Evolutionary conservation across 139 green algal genomes (phyloP), one percentile per base, ranked within the genome.

Genomic region (Closterium sp.): DNA sequence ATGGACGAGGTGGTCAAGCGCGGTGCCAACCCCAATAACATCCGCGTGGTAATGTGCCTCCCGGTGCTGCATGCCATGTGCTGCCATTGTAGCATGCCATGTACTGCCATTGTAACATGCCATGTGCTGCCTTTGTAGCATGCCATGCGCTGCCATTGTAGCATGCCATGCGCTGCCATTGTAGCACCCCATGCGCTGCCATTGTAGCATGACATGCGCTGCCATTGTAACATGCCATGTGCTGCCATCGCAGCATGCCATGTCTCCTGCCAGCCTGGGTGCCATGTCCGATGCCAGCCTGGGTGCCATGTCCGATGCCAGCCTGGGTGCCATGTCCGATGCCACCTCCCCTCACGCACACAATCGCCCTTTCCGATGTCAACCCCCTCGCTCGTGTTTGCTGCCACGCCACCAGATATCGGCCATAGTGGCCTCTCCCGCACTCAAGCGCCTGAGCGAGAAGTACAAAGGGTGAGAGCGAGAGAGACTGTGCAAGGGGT

Each of bases 401-500:
- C 43, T n/a, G n/a, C n/a, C n/a, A n/a, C n/a, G n/a, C 0, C 55
- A 21, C 10, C 90, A 92, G 90, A 86, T 92, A 23, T 91, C 90
- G 32, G 90, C 90, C 28, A 64, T 92, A 33, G 83, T 33, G 32
- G 90, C 90, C 19, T 32, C 90, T 6, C 90, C 90, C 25, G 90
- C 90, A 33, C 64, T 92, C 31, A 92, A 92, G 34, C 36, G 25
- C 16, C 84, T 92, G 36, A 84, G 90, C 31, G 90, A 92, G 84
- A 92, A 76, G 90, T 92, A 84, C 66, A 86, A 86, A 35, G 90
- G 90, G 90, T 92, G 30, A 88, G 38, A n/a, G n/a, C n/a, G n/a
- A n/a, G n/a, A n/a, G n/a, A n/a, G n/a, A n/a, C n/a, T n/a, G n/a
- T n/a, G n/a, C n/a, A n/a, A n/a, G n/a, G n/a, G n/a, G n/a, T n/a